These are phyloP conservation scores for Mycena haematopus DNA, from an alignment of 768 basidiomycete genomes.

Conservation along the genomic window DNA sequence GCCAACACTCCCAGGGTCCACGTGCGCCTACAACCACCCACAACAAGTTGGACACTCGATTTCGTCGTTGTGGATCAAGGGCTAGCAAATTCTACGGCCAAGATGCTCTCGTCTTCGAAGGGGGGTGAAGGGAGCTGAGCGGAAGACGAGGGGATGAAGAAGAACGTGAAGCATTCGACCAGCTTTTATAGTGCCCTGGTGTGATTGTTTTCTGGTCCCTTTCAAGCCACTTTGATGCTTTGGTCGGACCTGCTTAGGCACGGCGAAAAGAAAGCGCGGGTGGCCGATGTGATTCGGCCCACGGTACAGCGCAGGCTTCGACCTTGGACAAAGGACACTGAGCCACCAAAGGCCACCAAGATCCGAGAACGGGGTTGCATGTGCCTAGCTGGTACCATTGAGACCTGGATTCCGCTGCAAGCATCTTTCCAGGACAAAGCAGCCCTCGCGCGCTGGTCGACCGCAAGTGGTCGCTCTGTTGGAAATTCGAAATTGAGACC, in stretches of 20 bases:
- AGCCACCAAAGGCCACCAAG: not conserved
- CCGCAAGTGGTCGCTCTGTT: not conserved
- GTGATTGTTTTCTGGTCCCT: slow-evolving; percentile 10
- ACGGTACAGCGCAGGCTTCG: not conserved
- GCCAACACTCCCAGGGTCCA: slow-evolving; percentile 17
- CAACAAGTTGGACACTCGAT: too few relatives aligned
- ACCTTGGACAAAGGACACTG: slow-evolving; percentile 12
- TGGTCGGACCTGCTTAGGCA: not conserved
- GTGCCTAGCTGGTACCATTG: slow-evolving; percentile 2
- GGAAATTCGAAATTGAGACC: slow-evolving; percentile 2
- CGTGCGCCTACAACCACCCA: slow-evolving; percentile 16
- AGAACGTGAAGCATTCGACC: slow-evolving; percentile 1
- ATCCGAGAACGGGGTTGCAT: slow-evolving; percentile 8
- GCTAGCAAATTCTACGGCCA: not conserved
- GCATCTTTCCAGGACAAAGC: slow-evolving; percentile 21
- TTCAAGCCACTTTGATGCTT: slow-evolving; percentile 4
- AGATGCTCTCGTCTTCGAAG: not conserved
- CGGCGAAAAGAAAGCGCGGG: slow-evolving; percentile 7
- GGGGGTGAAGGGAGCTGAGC: not conserved
- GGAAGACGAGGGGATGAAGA: slow-evolving; percentile 2
- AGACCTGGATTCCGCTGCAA: slow-evolving; percentile 9
- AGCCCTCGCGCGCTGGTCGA: slow-evolving; percentile 1
- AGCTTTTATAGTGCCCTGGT: not conserved
- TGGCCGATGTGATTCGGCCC: slow-evolving; percentile 4
- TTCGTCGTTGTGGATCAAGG: too few relatives aligned